Evolutionary conservation across 495 filamentous ascomycete genomes (phyloP).

Genomic region (Beverwykella pulmonaria): DNA sequence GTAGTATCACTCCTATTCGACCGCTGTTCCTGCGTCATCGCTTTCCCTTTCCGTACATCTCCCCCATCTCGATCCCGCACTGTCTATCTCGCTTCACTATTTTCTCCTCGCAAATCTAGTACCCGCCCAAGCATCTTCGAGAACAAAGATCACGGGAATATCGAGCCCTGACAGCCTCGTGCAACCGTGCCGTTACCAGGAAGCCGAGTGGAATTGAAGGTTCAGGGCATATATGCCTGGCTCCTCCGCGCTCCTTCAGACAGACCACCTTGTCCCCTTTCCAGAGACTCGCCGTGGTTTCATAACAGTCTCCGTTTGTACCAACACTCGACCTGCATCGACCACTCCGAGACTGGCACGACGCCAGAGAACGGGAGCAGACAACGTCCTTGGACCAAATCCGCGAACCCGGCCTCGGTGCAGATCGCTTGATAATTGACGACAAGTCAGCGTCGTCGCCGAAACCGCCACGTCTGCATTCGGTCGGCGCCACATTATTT

Average conservation of each 20-base stretch:
- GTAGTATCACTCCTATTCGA: slow-evolving; percentile 12
- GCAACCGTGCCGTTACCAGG: slow-evolving; percentile 15
- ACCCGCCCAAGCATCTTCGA: slow-evolving; percentile 18
- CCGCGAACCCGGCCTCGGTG: slow-evolving; percentile 31
- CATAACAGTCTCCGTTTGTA: slow-evolving; percentile 7
- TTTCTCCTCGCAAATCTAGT: slow-evolving; percentile 14
- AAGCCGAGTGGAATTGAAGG: slow-evolving; percentile 30
- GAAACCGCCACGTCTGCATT: slow-evolving; percentile 24
- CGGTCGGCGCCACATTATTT: slow-evolving; percentile 33
- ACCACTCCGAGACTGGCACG: neutral
- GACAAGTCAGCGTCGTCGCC: slow-evolving; percentile 25
- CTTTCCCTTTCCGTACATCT: slow-evolving; percentile 15
- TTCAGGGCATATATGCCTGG: slow-evolving; percentile 34
- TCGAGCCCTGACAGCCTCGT: slow-evolving; percentile 27
- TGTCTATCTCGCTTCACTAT: slow-evolving; percentile 12
- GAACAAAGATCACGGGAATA: slow-evolving; percentile 33
- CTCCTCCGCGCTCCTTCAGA: slow-evolving; percentile 25
- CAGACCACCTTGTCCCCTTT: neutral
- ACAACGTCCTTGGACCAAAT: slow-evolving; percentile 16
- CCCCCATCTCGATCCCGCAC: neutral
- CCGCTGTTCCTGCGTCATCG: slow-evolving; percentile 20
- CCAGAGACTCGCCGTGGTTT: slow-evolving; percentile 5
- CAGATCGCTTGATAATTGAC: slow-evolving; percentile 33
- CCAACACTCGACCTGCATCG: neutral
- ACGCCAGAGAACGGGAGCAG: slow-evolving; percentile 14